Percentiles rank a stretch among this genome's conserved stretches.
Conservation (phyloP, 805 yeast species). For the Candida schatavii region DNA sequence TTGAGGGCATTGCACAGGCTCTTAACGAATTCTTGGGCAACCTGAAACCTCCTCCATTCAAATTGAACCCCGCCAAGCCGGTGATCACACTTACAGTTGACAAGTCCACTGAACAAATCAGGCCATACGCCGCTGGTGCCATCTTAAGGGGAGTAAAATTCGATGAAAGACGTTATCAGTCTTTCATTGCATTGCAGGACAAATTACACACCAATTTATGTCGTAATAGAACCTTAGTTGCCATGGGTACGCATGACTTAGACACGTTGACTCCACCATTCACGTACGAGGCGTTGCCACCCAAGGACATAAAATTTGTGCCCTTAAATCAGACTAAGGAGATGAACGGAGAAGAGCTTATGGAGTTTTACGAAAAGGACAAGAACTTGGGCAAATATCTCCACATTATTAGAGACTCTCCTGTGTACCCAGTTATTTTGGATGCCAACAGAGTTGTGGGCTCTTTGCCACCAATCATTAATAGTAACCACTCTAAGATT, state of each 20-base stretch:
- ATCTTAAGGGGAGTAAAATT: conserved; percentile 79
- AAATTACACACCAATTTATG: conserved; percentile 93
- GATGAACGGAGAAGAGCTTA: conserved; percentile 72
- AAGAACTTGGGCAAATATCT: conserved; percentile 86
- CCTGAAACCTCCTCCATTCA: conserved; percentile 61
- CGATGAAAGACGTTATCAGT: conserved; percentile 82
- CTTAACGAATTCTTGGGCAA: conserved; percentile 85
- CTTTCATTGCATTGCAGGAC: conserved; percentile 94
- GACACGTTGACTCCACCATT: conserved; percentile 80
- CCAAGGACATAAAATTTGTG: conserved; percentile 67
- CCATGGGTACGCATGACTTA: conserved; percentile 96
- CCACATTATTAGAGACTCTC: conserved; percentile 82
- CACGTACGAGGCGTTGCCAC: conserved; percentile 81
- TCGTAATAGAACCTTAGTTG: conserved; percentile 95
- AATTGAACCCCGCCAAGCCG: conserved; percentile 59
- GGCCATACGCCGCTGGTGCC: conserved; percentile 97
- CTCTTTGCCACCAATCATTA: conserved; percentile 96
- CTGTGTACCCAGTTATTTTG: conserved; percentile 85
- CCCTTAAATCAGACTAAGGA: conserved; percentile 71
- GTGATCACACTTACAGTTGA: conserved; percentile 66
- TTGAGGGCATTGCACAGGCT: conserved; percentile 96
- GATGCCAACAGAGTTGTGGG: conserved; percentile 76
- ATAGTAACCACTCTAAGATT: conserved; percentile 87
- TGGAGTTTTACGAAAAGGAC: conserved; percentile 89
- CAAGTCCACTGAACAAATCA: conserved; percentile 64